These are phyloP conservation scores for Aspergillus niger DNA, from an alignment of 2,329 filamentous ascomycete species.

Conservation along the genomic window DNA sequence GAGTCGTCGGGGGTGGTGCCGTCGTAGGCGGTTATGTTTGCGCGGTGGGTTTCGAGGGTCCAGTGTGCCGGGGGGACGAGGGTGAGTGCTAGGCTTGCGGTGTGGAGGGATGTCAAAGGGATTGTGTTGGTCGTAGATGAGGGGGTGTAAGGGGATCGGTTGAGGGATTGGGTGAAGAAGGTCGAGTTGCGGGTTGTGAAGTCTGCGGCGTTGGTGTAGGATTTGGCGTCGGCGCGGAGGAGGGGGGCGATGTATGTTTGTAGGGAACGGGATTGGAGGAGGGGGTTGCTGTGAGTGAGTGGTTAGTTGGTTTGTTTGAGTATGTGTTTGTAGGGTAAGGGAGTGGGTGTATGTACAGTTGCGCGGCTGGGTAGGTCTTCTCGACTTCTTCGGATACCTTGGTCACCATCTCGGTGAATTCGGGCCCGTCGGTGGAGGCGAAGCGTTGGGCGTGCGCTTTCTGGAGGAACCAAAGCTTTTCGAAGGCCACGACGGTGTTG, in stretches of 20 bases:
- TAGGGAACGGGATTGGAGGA: slow-evolving; percentile 39
- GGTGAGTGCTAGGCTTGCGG: slow-evolving; percentile 45
- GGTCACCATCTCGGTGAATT: slow-evolving; percentile 44
- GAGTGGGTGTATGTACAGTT: slow-evolving; percentile 30
- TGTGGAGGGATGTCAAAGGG: slow-evolving; percentile 45
- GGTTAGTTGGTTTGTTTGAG: slow-evolving; percentile 3
- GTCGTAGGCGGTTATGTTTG: slow-evolving; percentile 43
- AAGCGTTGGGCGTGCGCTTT: slow-evolving; percentile 63
- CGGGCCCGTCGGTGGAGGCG: slow-evolving; percentile 48
- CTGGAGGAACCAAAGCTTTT: slow-evolving; percentile 81
- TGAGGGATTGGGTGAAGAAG: slow-evolving; percentile 54
- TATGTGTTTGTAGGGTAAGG: background rate
- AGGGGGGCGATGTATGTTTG: slow-evolving; percentile 54
- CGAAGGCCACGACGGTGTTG: slow-evolving; percentile 77
- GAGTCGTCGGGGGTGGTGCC: slow-evolving; percentile 20
- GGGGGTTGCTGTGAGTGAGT: slow-evolving; percentile 24
- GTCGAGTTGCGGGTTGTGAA: slow-evolving; percentile 60
- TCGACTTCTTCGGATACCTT: slow-evolving; percentile 32
- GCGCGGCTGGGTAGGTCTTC: slow-evolving; percentile 24
- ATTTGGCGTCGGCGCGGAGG: slow-evolving; percentile 57
- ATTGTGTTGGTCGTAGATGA: slow-evolving; percentile 23
- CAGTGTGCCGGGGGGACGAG: slow-evolving; percentile 47
- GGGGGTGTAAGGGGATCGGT: slow-evolving; percentile 29
- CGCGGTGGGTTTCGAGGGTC: slow-evolving; percentile 42
- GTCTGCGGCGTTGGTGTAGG: slow-evolving; percentile 57